Evolutionary conservation across 1,284 basidiomycete species (phyloP).

Genomic region (Papiliotrema nemorosa): DNA sequence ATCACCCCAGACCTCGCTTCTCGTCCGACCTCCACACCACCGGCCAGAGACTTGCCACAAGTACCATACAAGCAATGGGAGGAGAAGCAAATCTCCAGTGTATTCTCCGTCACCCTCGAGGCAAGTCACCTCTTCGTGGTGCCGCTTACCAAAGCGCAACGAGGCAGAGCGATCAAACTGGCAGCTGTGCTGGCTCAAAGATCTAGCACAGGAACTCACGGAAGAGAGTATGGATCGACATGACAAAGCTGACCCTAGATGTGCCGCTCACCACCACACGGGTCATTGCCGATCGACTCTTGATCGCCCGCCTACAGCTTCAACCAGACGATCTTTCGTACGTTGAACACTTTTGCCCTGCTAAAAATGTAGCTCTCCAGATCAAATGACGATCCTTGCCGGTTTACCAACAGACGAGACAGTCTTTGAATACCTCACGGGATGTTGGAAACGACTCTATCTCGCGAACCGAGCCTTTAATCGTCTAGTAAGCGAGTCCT

Average conservation of each 20-base stretch:
- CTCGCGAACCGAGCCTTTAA: constrained; percentile 56
- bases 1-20: neutral
- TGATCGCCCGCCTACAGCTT: constrained; percentile 83
- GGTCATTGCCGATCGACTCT: constrained; percentile 55
- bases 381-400: constrained; percentile 71
- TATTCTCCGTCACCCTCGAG: constrained; percentile 75
- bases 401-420: constrained; percentile 76
- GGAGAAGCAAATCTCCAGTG: constrained; percentile 60
- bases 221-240: constrained; percentile 54
- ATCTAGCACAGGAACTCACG: constrained; percentile 65
- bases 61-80: constrained; percentile 68
- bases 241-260: constrained; percentile 9
- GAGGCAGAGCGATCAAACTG: constrained; percentile 67
- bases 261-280: constrained; percentile 39
- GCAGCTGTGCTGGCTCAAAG: constrained; percentile 78
- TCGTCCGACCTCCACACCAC: neutral
- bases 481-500: constrained; percentile 57
- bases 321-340: constrained; percentile 61
- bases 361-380: constrained; percentile 69
- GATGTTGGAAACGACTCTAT: constrained; percentile 84
- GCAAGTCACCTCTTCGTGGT: constrained; percentile 52
- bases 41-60: constrained; percentile 3
- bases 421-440: constrained; percentile 83
- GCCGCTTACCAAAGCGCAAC: constrained; percentile 2
- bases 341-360: constrained; percentile 2